Percentiles rank a stretch among this genome's conserved stretches.
Evolutionary conservation across 345 rosid genomes (phyloP).

Genomic region (Hibiscus mutabilis): DNA sequence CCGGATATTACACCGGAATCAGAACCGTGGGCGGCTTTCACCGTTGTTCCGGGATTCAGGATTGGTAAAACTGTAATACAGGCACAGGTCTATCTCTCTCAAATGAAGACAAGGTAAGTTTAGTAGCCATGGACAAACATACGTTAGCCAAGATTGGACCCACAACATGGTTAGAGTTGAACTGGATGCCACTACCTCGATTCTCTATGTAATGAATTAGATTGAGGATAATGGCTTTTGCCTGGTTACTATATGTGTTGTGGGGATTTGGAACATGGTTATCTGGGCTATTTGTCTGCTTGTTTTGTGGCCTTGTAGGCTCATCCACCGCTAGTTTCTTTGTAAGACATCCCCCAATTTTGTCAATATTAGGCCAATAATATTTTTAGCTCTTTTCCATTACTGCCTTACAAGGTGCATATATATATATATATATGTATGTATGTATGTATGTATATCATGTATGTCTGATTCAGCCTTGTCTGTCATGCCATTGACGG

Average conservation of each 20-base stretch:
- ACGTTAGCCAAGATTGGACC: conserved; percentile 1
- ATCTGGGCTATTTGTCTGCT: conserved; percentile 12
- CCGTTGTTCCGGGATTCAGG: conserved; percentile 82
- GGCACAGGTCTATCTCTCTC: conserved; percentile 65
- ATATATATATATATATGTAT: background rate
- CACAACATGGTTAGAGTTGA: conserved; percentile 10
- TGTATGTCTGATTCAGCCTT: background rate
- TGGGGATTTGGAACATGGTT: conserved; percentile 13
- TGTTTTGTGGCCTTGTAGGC: conserved; percentile 6
- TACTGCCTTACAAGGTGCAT: background rate
- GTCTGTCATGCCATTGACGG: background rate
- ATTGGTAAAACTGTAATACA: conserved; percentile 64
- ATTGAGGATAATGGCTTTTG: background rate
- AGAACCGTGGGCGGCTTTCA: conserved; percentile 66
- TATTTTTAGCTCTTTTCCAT: conserved; percentile 13
- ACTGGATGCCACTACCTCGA: conserved; percentile 12
- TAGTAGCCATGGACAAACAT: background rate
- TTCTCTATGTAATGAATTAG: background rate
- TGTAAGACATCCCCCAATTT: conserved; percentile 19
- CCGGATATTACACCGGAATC: conserved; percentile 16
- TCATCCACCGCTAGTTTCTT: conserved; percentile 6
- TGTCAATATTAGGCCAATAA: conserved; percentile 27
- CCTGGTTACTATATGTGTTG: background rate
- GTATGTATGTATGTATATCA: too few species aligned
- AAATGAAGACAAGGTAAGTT: background rate